Base-by-base conservation (phyloP, 345 rosid species). In the Citrus trifoliata region DNA sequence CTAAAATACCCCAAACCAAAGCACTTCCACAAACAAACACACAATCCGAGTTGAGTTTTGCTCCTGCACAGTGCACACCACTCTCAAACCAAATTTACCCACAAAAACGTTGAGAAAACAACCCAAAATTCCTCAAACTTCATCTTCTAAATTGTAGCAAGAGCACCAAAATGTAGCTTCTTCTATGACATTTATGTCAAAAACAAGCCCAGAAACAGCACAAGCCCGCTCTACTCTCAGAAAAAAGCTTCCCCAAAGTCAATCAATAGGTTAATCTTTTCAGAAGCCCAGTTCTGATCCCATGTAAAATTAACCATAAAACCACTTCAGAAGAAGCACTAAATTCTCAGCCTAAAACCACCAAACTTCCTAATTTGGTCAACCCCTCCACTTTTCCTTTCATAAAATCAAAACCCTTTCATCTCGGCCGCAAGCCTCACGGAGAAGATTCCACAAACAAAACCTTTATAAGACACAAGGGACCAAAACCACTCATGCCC, bases 341-440 rank as follows among this genome's bases (percentile, higher is more conserved):
- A 66, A 76, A 74, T 80, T 61, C 78, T 81, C 74, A 30, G 67
- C 13, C 32, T 37, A 60, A 67, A 69, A 48, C 80, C 80, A 46
- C 46, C 78, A 51, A 82, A 78, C 68, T 79, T 51, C 73, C 67
- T 24, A 61, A 81, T 79, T 77, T 77, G 90, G 88, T 84, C 88
- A 89, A 83, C 86, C 67, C 66, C 84, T 78, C 59, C 80, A 84
- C 63, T 70, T 53, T 40, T 28, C 60, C 28, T 24, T 62, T 18
- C 55, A 42, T 42, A 67, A 71, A 73, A 76, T 24, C 35, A 60
- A 32, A 67, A 70, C 71, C 53, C 60, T 42, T 27, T 27, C 28
- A 19, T 38, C 21, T 38, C 38, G 46, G 80, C 70, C 80, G 74
- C 58, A 75, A 83, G 65, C 72, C 83, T 80, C 79, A 79, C 80